These are phyloP conservation scores for Tetrapyrgos nigripes DNA, from an alignment of 1,284 basidiomycete genomes.

Conservation along the genomic window DNA sequence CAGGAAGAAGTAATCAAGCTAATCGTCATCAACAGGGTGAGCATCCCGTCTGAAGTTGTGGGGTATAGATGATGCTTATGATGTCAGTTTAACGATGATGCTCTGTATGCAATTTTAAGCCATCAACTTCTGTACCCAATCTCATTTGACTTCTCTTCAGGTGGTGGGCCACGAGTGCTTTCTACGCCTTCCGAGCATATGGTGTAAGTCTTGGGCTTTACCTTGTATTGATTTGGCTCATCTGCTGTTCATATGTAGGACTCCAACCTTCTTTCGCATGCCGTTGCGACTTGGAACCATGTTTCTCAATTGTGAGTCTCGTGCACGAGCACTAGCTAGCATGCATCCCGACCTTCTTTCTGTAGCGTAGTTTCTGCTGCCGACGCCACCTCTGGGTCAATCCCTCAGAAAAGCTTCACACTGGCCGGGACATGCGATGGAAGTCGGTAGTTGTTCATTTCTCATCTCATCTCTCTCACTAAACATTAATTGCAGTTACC, in stretches of 20 bases:
- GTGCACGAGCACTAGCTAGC: background rate
- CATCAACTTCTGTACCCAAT: background rate
- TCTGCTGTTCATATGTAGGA: conserved; percentile 30
- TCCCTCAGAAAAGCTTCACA: conserved; percentile 46
- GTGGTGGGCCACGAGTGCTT: conserved; percentile 60
- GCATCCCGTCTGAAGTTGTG: no score
- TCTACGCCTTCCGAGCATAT: conserved; percentile 55
- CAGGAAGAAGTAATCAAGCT: background rate
- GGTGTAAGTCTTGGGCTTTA: conserved; percentile 17
- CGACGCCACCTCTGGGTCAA: conserved; percentile 40
- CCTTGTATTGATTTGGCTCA: background rate
- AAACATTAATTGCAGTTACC: conserved; percentile 33
- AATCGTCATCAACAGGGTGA: conserved; percentile 23
- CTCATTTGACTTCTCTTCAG: conserved; percentile 25
- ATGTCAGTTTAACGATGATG: conserved; percentile 51
- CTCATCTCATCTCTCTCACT: background rate
- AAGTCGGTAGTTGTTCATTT: conserved; percentile 30
- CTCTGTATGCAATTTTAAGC: conserved; percentile 40
- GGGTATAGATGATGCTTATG: no score
- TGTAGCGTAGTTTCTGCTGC: conserved; percentile 46
- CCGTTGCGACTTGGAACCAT: conserved; percentile 54
- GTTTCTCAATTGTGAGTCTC: conserved; percentile 48
- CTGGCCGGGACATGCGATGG: conserved; percentile 49
- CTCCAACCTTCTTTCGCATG: conserved; percentile 45
- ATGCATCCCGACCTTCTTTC: background rate